These are phyloP conservation scores for Yamadazyma aaseri DNA, from an alignment of 1,139 yeast species.

Conservation along the genomic window DNA sequence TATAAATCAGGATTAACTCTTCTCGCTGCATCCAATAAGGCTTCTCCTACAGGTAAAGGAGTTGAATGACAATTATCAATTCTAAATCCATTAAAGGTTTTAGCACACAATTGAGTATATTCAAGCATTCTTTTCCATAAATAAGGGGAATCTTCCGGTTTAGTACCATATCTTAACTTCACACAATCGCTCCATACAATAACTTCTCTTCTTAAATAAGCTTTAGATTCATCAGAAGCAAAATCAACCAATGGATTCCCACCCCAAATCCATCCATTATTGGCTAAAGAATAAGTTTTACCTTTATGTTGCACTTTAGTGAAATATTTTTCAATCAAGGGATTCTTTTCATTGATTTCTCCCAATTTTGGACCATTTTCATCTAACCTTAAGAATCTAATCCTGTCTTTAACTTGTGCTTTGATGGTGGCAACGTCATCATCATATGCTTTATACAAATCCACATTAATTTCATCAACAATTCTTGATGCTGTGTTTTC, in stretches of 20 bases:
- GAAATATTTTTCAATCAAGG: slow-evolving; percentile 84
- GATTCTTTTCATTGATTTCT: slow-evolving; percentile 48
- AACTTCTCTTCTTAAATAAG: slow-evolving; percentile 87
- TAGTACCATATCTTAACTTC: slow-evolving; percentile 78
- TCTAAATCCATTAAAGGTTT: slow-evolving; percentile 80
- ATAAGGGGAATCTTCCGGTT: slow-evolving; percentile 79
- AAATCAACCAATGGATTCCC: slow-evolving; percentile 92
- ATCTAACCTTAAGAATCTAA: slow-evolving; percentile 73
- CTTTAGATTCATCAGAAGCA: slow-evolving; percentile 76
- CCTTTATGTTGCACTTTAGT: slow-evolving; percentile 65
- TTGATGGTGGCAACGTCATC: slow-evolving; percentile 64
- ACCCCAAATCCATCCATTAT: slow-evolving; percentile 99
- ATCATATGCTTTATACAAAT: slow-evolving; percentile 74
- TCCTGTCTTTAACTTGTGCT: slow-evolving; percentile 70
- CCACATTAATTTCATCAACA: slow-evolving; percentile 74
- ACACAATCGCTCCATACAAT: slow-evolving; percentile 98
- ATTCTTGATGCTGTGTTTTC: slow-evolving; percentile 48
- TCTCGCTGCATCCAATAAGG: slow-evolving; percentile 85
- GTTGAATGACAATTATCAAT: slow-evolving; percentile 96
- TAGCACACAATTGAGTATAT: slow-evolving; percentile 75
- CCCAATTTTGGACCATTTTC: slow-evolving; percentile 80
- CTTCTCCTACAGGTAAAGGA: slow-evolving; percentile 91
- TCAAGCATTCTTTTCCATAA: slow-evolving; percentile 86
- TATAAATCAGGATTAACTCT: slow-evolving; percentile 79
- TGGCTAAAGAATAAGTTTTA: slow-evolving; percentile 71